Percentiles rank a stretch among this genome's conserved stretches.
These are phyloP conservation scores for Tuber calosporum DNA, from an alignment of 495 filamentous ascomycete genomes.

Conservation along the genomic window DNA sequence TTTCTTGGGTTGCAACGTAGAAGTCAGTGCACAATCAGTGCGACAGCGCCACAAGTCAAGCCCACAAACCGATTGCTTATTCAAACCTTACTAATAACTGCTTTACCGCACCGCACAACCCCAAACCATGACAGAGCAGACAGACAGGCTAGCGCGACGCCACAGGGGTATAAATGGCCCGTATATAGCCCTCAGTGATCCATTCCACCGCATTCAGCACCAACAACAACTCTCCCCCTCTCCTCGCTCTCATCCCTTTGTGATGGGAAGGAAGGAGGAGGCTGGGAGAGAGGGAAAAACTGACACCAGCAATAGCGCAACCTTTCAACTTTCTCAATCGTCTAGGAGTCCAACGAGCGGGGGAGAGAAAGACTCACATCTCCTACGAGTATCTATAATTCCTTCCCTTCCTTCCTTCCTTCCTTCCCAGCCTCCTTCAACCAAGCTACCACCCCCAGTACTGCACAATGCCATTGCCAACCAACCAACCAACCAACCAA, in stretches of 20 bases:
- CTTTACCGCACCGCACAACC: background rate
- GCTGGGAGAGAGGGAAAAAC: background rate
- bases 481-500: no score
- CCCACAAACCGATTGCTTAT: background rate
- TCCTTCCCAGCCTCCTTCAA: background rate
- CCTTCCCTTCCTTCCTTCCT: background rate
- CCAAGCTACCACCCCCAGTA: background rate
- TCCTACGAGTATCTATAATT: background rate
- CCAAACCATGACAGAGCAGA: background rate
- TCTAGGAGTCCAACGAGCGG: background rate
- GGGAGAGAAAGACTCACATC: background rate
- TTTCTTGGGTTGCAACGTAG: background rate
- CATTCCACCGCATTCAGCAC: constrained; percentile 5
- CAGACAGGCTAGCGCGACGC: background rate
- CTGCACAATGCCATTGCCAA: background rate
- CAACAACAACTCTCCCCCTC: background rate
- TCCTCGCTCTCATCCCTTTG: background rate
- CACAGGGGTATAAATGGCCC: constrained; percentile 1
- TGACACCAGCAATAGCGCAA: background rate
- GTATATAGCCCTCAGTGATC: constrained; percentile 2
- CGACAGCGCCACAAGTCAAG: background rate
- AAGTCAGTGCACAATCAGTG: background rate
- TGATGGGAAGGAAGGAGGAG: background rate
- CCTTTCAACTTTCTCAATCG: background rate
- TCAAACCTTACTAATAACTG: background rate